Evolutionary conservation across 305 asterid species (phyloP), one percentile per base, ranked within the genome.

Genomic region (Andrographis paniculata): DNA sequence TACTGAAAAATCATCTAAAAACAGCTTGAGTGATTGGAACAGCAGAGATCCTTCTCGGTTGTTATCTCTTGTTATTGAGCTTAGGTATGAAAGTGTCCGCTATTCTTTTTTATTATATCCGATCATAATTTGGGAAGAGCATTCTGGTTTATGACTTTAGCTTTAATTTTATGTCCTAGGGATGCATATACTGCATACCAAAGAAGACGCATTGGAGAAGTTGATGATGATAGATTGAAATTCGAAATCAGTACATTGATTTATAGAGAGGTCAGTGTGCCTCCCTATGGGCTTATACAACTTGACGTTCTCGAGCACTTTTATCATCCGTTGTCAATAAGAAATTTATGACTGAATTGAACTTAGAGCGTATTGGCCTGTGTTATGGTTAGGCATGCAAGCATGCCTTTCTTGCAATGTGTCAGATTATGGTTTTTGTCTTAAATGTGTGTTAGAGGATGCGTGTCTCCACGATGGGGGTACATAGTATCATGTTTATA

Each of bases 181-280:
- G 77, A 74, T 51, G 80, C 74, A 37, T 89, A 82, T 68, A 62
- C 62, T 56, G 81, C 74, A 4, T 82, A 82, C 65, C 97, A 89
- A 41, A 72, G 66, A 65, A 79, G 54, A 57, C 76, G 83, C 33
- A 87, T 85, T 27, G 93, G 61, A 50, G 80, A 74, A 72, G 72
- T 85, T 57, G 87, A 77, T 48, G 95, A 89, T 60, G 87, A 74
- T 6, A 73, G 95, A 41, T 58, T 89, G 73, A 84, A 82, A 71
- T 85, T 89, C 39, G 97, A 89, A 67, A 70, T 80, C 61, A 74
- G 81, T 70, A 89, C 95, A 14, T 82, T 89, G 81, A 58, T 74
- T 42, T 48, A 87, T 20, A 78, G 98, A 61, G 94, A 86, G 95
- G 98, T 89, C 16, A 35, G 40, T 35, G 40, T 13, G 40, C 40